These are phyloP conservation scores for Ophiosphaerella korrae DNA, from an alignment of 2,329 filamentous ascomycete genomes.

Conservation along the genomic window DNA sequence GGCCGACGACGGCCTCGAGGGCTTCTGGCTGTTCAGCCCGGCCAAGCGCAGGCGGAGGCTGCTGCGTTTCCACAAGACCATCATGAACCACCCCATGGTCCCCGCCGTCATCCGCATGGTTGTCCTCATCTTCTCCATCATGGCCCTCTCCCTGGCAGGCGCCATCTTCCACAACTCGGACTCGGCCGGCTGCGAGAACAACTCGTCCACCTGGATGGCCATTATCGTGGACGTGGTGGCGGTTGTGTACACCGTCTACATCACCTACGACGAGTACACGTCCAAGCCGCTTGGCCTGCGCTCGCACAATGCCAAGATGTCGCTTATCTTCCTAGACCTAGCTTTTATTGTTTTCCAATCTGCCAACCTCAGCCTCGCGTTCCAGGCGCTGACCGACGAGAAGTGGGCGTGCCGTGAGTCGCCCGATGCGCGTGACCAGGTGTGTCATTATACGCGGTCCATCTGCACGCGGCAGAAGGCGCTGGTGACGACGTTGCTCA, in stretches of 20 bases:
- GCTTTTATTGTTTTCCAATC: slow-evolving; percentile 98
- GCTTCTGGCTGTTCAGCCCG: slow-evolving; percentile 55
- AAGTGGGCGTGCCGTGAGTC: slow-evolving; percentile 56
- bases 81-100: slow-evolving; percentile 82
- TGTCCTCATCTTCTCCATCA: slow-evolving; percentile 80
- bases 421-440: neutral
- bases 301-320: slow-evolving; percentile 81
- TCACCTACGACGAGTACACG: slow-evolving; percentile 96
- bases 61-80: slow-evolving; percentile 67
- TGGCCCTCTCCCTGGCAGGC: slow-evolving; percentile 78
- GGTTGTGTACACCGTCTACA: slow-evolving; percentile 87
- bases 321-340: slow-evolving; percentile 87
- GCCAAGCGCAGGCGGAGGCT: slow-evolving; percentile 58
- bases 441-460: slow-evolving; percentile 38
- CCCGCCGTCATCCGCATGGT: slow-evolving; percentile 82
- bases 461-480: slow-evolving; percentile 71
- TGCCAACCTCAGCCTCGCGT: slow-evolving; percentile 87
- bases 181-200: slow-evolving; percentile 47
- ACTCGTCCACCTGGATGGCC: slow-evolving; percentile 79
- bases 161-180: slow-evolving; percentile 67
- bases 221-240: slow-evolving; percentile 88
- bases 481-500: slow-evolving; percentile 76
- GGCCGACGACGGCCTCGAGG: slow-evolving; percentile 53
- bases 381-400: slow-evolving; percentile 74
- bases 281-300: slow-evolving; percentile 90